phyloP scores from a whole-genome alignment of 1,139 yeast species.

The Hemisphaericaspora xylofermentans region DNA sequence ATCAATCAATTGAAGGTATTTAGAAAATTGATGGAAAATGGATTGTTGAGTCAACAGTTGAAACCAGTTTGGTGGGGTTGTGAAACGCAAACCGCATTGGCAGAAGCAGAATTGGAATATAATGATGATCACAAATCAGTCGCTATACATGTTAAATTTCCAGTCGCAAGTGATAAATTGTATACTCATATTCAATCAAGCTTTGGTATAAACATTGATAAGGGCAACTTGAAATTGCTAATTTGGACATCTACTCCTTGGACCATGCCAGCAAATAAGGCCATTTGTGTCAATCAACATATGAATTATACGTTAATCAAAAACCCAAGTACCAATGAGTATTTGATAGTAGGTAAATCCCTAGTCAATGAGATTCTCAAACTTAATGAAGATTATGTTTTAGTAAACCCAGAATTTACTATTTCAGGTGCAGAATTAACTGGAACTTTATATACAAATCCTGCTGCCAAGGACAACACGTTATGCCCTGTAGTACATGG shows the following conservation, averaged over 20 bases:
- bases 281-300: constrained; percentile 68
- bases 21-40: constrained; percentile 59
- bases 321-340: constrained; percentile 25
- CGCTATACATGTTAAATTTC: constrained; percentile 73
- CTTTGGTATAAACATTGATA: constrained; percentile 4
- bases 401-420: constrained; percentile 6
- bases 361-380: constrained; percentile 32
- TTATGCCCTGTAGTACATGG: constrained; percentile 70
- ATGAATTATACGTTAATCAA: constrained; percentile 57
- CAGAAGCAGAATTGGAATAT: constrained; percentile 94
- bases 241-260: constrained; percentile 99
- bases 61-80: constrained; percentile 99
- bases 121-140: constrained; percentile 68
- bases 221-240: constrained; percentile 27
- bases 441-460: constrained; percentile 52
- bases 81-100: constrained; percentile 89
- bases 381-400: constrained; percentile 36
- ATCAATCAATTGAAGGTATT: constrained; percentile 72
- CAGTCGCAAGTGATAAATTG: constrained; percentile 27
- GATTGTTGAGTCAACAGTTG: constrained; percentile 75
- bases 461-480: constrained; percentile 40
- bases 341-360: constrained; percentile 51
- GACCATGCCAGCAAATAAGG: constrained; percentile 89
- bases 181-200: constrained; percentile 7
- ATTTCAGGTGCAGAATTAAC: constrained; percentile 48